Base-by-base conservation (phyloP, 176 grass and related monocot species). In the Oryza brachyantha region DNA sequence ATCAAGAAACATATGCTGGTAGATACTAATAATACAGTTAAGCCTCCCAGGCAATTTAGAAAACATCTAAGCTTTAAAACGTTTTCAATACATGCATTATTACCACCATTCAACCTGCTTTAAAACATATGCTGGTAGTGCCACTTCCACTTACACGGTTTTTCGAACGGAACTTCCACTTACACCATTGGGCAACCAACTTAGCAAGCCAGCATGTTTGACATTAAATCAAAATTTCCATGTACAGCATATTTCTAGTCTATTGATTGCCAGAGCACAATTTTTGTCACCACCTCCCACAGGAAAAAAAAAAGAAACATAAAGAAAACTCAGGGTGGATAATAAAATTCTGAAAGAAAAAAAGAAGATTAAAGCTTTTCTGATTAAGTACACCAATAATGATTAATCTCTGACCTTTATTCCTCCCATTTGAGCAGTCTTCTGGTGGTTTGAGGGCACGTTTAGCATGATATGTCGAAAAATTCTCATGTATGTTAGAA, bases 1-100 rank as follows among this genome's bases (percentile, higher is more conserved):
- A 55, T 69, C 40, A 88, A 14, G 10, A 88, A 74, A 68, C 13
- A 63, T 32, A 55, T 59, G 39, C 19, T 29, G 62, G 17, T 69
- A 79, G 57, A 58, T 69, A 74, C 3, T 40, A 74, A 24, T 46
- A 69, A 75, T n/a, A n/a, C n/a, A 74, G 61, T 5, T 61, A 75
- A 28, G 14, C 3, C 54, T 75, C 57, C 40, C 66, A 43, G 80
- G 79, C 75, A 58, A 84, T 88, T 8, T 5, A 57, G 21, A 22
- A 57, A 84, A 80, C 64, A 57, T 38, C 22, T 59, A 17, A 84
- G 25, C 21, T 40, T 88, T 75, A 29, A 35, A 68, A 74, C 68
- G 39, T 79, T 79, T 79, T 16, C 64, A 75, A 72, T 61, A 28
- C 70, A 70, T 74, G 75, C 32, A 84, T 80, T 80, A 84, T 84